Conservation (phyloP, 345 rosid species). For the Gossypium mustelinum region DNA sequence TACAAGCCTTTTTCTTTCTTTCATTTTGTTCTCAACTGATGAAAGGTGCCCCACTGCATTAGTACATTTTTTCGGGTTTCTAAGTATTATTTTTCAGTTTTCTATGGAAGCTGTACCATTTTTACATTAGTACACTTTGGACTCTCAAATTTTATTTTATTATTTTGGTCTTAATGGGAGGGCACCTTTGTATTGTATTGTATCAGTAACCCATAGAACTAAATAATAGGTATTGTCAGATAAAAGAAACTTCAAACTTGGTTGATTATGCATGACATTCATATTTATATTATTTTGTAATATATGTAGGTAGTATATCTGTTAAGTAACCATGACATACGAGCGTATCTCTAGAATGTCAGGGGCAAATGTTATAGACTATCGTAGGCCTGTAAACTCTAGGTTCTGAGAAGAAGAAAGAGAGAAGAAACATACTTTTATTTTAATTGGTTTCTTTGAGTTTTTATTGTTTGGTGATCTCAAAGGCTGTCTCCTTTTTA, state of each 20-base stretch:
- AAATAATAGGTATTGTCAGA: conserved; percentile 20
- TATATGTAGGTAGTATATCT: neutral
- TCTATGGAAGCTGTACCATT: neutral
- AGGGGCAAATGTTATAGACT: conserved; percentile 30
- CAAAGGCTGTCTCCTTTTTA: conserved; percentile 25
- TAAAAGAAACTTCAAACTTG: conserved; percentile 1
- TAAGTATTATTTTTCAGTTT: neutral
- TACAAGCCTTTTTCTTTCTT: neutral
- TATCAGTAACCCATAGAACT: conserved; percentile 10
- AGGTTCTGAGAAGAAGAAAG: conserved; percentile 9
- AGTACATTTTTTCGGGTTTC: neutral
- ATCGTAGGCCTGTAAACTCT: conserved; percentile 35
- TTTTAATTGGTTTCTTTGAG: neutral
- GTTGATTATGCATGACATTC: neutral
- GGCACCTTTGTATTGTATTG: neutral
- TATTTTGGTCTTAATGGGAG: neutral
- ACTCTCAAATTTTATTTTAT: neutral
- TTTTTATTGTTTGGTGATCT: conserved; percentile 25
- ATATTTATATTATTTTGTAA: neutral
- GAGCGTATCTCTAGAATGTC: conserved; percentile 47
- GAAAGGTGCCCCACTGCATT: neutral
- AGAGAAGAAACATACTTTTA: neutral
- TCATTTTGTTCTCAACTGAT: neutral
- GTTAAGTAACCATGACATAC: conserved; percentile 22
- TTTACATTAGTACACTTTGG: neutral